phyloP scores from a whole-genome alignment of 768 basidiomycete species.

The Termitomyces sp. region DNA sequence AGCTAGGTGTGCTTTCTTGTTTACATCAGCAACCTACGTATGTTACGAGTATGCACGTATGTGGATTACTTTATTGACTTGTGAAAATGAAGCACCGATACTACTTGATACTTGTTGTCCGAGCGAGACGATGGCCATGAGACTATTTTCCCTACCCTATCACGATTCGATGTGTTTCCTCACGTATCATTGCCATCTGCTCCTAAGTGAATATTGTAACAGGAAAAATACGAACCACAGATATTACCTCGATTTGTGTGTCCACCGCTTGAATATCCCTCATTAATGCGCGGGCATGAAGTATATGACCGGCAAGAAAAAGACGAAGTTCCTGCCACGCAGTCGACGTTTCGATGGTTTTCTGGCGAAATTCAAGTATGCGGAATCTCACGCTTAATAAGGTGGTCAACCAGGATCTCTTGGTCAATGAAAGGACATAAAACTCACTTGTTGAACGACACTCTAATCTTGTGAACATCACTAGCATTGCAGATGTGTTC shows the following conservation, averaged over 20 bases:
- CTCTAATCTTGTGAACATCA: neutral
- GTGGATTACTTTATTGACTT: neutral
- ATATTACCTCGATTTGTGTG: neutral
- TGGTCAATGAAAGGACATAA: neutral
- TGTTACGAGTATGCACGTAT: neutral
- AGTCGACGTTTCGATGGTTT: neutral
- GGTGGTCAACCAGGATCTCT: neutral
- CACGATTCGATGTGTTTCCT: neutral
- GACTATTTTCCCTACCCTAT: too few relatives aligned
- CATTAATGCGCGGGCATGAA: neutral
- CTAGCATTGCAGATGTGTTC: neutral
- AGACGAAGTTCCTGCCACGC: neutral
- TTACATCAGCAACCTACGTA: neutral
- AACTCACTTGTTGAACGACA: neutral
- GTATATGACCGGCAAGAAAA: neutral
- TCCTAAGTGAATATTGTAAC: neutral
- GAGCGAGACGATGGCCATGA: too few relatives aligned
- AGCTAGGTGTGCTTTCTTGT: too few relatives aligned
- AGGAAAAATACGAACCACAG: neutral
- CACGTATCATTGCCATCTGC: neutral
- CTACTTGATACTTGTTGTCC: neutral
- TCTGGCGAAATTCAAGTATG: neutral
- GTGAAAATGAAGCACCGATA: neutral
- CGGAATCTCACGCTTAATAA: neutral
- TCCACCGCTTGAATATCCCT: neutral